Evolutionary conservation across 2,329 filamentous ascomycete species (phyloP).

Genomic region (Bipolaris sorokiniana): DNA sequence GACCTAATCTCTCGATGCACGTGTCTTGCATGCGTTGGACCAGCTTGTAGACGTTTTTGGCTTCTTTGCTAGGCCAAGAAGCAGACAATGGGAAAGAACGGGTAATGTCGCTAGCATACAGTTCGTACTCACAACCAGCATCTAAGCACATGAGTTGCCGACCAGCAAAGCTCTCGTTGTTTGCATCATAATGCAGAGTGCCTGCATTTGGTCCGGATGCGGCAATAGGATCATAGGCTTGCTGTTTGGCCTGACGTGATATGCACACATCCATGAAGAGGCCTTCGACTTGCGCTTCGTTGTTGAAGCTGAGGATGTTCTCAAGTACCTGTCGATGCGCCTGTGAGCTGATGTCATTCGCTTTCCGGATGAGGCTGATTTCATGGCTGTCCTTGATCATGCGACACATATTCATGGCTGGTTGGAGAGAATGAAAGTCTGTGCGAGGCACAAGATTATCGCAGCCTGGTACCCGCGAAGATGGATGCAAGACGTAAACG

Average conservation of each 20-base stretch:
- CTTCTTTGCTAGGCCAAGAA: conserved; percentile 69
- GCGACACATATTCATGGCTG: conserved; percentile 78
- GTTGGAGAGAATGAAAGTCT: conserved; percentile 59
- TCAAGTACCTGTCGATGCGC: conserved; percentile 77
- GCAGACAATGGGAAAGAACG: conserved; percentile 82
- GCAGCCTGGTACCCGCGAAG: conserved; percentile 25
- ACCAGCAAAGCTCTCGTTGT: conserved; percentile 73
- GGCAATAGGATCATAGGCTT: conserved; percentile 89
- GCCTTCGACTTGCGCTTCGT: conserved; percentile 84
- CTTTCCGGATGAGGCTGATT: conserved; percentile 77
- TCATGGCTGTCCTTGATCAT: conserved; percentile 87
- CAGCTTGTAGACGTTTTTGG: conserved; percentile 74
- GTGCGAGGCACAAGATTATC: conserved; percentile 20
- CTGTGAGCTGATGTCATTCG: conserved; percentile 77
- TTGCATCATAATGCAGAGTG: conserved; percentile 84
- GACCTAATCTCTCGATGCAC: conserved; percentile 71
- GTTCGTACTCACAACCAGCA: conserved; percentile 82
- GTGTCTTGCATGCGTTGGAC: conserved; percentile 81
- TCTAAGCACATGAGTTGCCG: conserved; percentile 82
- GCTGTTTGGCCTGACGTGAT: conserved; percentile 72
- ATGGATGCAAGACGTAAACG: conserved; percentile 46
- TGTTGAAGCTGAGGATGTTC: conserved; percentile 66
- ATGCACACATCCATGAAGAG: conserved; percentile 76
- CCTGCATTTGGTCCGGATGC: conserved; percentile 82
- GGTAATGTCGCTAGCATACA: conserved; percentile 90